These are phyloP conservation scores for Monilinia fructigena DNA, from an alignment of 2,329 filamentous ascomycete species.

Conservation along the genomic window DNA sequence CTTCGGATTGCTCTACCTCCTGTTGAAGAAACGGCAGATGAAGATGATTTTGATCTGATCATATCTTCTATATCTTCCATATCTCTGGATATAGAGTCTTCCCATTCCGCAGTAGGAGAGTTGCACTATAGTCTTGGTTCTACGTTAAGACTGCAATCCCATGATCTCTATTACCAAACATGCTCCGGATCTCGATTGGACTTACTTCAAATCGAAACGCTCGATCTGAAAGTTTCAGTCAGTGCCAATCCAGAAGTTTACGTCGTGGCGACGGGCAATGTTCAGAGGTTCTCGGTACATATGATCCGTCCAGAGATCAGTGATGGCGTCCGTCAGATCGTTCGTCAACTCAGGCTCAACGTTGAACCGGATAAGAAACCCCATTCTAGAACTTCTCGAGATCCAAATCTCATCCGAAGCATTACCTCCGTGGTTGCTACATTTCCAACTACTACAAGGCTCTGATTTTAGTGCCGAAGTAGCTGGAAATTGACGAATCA, in stretches of 20 bases:
- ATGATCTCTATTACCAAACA: conserved; percentile 93
- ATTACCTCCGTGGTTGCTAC: conserved; percentile 79
- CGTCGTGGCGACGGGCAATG: conserved; percentile 73
- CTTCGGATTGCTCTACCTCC: conserved; percentile 84
- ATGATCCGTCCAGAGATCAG: conserved; percentile 91
- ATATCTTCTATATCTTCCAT: conserved; percentile 94
- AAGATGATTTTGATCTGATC: conserved; percentile 88
- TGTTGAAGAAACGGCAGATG: conserved; percentile 60
- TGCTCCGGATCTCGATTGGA: conserved; percentile 79
- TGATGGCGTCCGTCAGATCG: conserved; percentile 86
- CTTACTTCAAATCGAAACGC: conserved; percentile 79
- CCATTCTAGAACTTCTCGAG: conserved; percentile 49
- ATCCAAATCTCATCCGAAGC: conserved; percentile 70
- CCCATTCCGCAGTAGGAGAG: conserved; percentile 82
- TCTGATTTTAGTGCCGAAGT: conserved; percentile 88
- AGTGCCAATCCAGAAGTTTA: conserved; percentile 83
- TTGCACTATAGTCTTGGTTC: conserved; percentile 84
- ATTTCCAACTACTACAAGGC: conserved; percentile 82
- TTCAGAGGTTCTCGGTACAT: conserved; percentile 85
- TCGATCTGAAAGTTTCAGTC: conserved; percentile 83
- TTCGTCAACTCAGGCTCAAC: conserved; percentile 74
- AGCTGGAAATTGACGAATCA: conserved; percentile 76
- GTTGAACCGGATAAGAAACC: conserved; percentile 61
- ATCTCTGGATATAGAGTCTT: conserved; percentile 89
- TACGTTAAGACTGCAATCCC: conserved; percentile 77